Evolutionary conservation across 495 filamentous ascomycete genomes (phyloP), one percentile per base, ranked within the genome.

Genomic region (Amniculicola lignicola): DNA sequence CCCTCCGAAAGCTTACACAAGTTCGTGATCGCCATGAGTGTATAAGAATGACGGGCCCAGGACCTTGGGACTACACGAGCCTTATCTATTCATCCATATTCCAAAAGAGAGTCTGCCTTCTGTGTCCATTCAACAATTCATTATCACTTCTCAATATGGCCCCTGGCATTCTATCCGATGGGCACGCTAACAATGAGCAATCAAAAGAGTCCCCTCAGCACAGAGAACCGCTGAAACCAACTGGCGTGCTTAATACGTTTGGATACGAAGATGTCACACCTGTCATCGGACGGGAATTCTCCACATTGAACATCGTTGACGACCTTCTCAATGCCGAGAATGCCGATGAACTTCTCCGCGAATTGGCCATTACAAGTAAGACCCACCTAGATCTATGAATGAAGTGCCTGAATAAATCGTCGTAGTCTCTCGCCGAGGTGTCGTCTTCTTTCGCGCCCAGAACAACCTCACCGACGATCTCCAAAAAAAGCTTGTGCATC

Each of bases 231-330:
- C 24, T 46, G 3, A 27, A 46, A 19, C 43, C 43, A 12, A 28
- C 43, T 11, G 43, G 43, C 21, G 22, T 31, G 9, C 23, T 46
- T 5, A 18, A 50, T 31, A 50, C 35, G 18, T 39, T 75, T 14
- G 71, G 22, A 12, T 49, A 39, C 36, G 53, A 57, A 33, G 53
- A 56, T 10, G 15, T 50, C 12, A 57, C 53, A 21, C 53, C 53
- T 2, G 29, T 31, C 12, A 57, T 49, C 33, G 43, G 53, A 12
- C 45, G 42, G 10, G 53, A 49, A 49, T 57, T 25, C 25, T 35
- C 39, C 1, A 44, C 29, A 1, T 22, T 51, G 0, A 54, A 60
- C 16, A 31, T 60, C n/a, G 49, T 54, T 28, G 41, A 54, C 16
- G 53, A 57, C 29, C 9, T 41, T 1, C 40, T 60, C 14, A 41